Evolutionary conservation across 2,329 filamentous ascomycete species (phyloP).

Genomic region (Pseudogymnoascus sp.): DNA sequence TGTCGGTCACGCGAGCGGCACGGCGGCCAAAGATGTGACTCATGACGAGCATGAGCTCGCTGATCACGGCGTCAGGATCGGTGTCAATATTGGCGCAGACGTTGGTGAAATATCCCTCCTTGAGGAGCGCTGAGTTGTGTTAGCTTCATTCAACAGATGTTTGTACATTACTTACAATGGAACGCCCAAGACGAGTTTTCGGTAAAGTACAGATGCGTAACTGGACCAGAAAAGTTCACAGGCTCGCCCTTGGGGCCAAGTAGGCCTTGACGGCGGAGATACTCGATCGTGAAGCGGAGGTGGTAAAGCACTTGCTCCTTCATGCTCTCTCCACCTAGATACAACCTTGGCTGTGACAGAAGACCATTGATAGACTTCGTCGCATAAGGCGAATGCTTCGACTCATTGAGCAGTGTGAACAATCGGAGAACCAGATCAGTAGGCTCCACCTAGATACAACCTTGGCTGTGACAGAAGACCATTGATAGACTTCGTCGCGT

Average conservation of each 20-base stretch:
- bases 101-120: constrained; percentile 59
- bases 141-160: not conserved
- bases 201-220: constrained; percentile 68
- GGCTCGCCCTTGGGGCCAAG: constrained; percentile 53
- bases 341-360: constrained; percentile 60
- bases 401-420: constrained; percentile 58
- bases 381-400: constrained; percentile 54
- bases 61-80: constrained; percentile 41
- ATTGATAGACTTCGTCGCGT: constrained; percentile 53
- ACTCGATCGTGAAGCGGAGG: constrained; percentile 73
- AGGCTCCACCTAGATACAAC: too few relatives aligned
- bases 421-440: constrained; percentile 63
- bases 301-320: constrained; percentile 67
- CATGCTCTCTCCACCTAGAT: constrained; percentile 59
- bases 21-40: constrained; percentile 61
- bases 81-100: constrained; percentile 50
- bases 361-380: constrained; percentile 55
- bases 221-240: constrained; percentile 62
- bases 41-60: constrained; percentile 59
- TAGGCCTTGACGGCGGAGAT: constrained; percentile 60
- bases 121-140: constrained; percentile 45
- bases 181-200: constrained; percentile 71
- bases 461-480: constrained; percentile 61
- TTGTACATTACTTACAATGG: constrained; percentile 38
- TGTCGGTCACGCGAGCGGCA: constrained; percentile 38